phyloP scores from a whole-genome alignment of 2,329 filamentous ascomycete species.

The Nannizziopsis barbatae region DNA sequence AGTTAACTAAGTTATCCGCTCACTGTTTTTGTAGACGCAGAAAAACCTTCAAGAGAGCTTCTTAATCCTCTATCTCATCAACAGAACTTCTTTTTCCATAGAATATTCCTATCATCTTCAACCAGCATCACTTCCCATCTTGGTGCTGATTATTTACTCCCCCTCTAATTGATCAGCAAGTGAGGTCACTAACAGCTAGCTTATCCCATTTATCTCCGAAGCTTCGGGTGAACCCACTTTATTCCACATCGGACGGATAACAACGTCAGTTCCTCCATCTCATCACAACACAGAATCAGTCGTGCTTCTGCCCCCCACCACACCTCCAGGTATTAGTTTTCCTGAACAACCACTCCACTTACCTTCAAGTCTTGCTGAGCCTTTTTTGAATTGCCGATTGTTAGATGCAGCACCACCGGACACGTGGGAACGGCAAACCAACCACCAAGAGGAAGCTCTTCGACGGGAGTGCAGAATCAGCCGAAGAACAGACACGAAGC shows the following conservation, averaged over 20 bases:
- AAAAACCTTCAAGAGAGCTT: no score
- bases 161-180: no score
- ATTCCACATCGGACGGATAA: conserved; percentile 4
- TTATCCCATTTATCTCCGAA: no score
- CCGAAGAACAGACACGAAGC: conserved; percentile 21
- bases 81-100: no score
- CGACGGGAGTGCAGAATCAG: conserved; percentile 23
- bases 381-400: conserved; percentile 10
- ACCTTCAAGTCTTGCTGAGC: background rate
- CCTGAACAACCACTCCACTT: background rate
- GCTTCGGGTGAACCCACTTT: conserved; percentile 4
- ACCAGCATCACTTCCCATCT: no score
- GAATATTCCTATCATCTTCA: no score
- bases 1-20: no score
- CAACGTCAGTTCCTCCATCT: background rate
- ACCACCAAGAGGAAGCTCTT: conserved; percentile 34
- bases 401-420: conserved; percentile 34
- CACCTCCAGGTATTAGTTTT: conserved; percentile 4
- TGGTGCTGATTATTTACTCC: no score
- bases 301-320: background rate
- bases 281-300: background rate
- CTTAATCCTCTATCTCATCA: no score
- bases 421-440: conserved; percentile 35
- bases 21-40: no score
- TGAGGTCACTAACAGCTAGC: no score